Base-by-base conservation (phyloP, 1,284 basidiomycete genomes). In the Leccinum insolens region DNA sequence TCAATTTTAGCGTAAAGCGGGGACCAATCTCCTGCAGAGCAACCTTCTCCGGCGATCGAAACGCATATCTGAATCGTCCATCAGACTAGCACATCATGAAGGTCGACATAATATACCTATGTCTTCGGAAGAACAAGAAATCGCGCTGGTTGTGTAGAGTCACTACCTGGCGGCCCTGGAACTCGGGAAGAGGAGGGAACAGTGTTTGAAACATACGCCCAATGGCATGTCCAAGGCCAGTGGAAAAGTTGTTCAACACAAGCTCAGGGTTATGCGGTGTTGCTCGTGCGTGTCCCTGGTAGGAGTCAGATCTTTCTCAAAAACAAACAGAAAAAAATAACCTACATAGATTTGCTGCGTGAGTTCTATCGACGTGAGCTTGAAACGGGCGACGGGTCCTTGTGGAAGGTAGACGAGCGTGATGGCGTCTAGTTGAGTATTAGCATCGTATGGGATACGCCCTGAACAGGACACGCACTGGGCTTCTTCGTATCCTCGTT, bases 111-210 rank as follows among this genome's bases (percentile, higher is more conserved):
- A n/a, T 73, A 62, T 64, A 94, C 92, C 94, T 86, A 82, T 99
- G 96, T 71, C 98, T 85, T 68, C 98, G 85, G 85, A 99, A 98
- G 83, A 99, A 99, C 68, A 99, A 82, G 80, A 99, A 99, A 82
- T 99, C 98, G 66, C 98, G 89, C 79, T 99, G 96, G 76, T 99
- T 99, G 80, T 99, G 98, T 34, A 99, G 85, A 2, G 97, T 98
- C 4, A 99, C 96, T 15, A 99, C 96, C 80, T 99, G 98, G 57
- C 98, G 86, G 20, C 98, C 98, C 79, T 97, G 94, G 76, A 99
- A 96, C 79, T 98, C 94, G 0, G 97, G 96, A 71, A 98, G 85
- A 15, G 94, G 93, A 15, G 98, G 98, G 82, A 99, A 99, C 25
- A 97, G 86, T 1, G 94, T 94, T 74, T 98, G 97, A 79, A 99